Evolutionary conservation across 805 yeast species (phyloP).

Genomic region (Lipomyces starkeyi): DNA sequence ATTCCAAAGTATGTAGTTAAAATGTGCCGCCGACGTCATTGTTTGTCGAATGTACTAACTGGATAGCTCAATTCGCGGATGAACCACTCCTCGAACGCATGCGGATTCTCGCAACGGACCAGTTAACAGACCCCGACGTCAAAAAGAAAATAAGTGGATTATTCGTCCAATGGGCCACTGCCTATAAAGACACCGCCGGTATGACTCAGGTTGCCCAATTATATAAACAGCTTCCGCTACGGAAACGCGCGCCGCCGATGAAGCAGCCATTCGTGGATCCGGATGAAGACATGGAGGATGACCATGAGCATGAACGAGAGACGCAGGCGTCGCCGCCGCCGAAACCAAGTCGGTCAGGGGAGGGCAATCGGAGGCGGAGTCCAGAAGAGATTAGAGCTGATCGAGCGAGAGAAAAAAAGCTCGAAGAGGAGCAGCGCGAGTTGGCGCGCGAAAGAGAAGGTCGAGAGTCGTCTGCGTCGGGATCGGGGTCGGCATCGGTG

Average conservation of each 20-base stretch:
- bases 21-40: neutral
- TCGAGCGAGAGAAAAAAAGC: constrained; percentile 7
- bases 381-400: constrained; percentile 9
- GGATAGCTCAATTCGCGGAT: constrained; percentile 51
- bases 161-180: constrained; percentile 71
- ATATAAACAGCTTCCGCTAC: constrained; percentile 53
- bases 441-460: constrained; percentile 4
- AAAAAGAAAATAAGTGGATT: constrained; percentile 56
- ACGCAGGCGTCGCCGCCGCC: constrained; percentile 22
- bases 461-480: neutral
- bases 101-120: constrained; percentile 55
- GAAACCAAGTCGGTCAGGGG: constrained; percentile 32
- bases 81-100: constrained; percentile 69
- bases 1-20: constrained; percentile 38
- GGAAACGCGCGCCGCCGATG: constrained; percentile 40
- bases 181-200: constrained; percentile 57
- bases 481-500: neutral
- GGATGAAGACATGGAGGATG: constrained; percentile 36
- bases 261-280: constrained; percentile 33
- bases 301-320: constrained; percentile 20
- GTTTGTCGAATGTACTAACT: neutral
- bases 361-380: constrained; percentile 5
- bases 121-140: constrained; percentile 51
- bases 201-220: constrained; percentile 57
- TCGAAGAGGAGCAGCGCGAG: constrained; percentile 11